Percentiles rank a stretch among this genome's conserved stretches.
These are phyloP conservation scores for Ceratobasidium sp. DNA, from an alignment of 1,284 basidiomycete species.

Conservation along the genomic window DNA sequence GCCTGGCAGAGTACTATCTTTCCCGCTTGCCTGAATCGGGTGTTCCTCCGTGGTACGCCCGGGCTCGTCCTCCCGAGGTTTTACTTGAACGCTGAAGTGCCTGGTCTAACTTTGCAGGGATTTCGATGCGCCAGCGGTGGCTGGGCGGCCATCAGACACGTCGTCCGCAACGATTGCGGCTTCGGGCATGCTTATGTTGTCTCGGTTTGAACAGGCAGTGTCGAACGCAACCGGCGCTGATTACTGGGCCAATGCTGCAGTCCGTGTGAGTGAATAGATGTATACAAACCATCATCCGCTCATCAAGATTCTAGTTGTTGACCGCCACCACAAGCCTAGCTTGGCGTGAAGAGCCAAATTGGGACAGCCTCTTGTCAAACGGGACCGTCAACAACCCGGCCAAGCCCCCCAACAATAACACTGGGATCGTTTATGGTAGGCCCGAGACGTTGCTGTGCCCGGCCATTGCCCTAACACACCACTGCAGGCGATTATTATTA, in stretches of 20 bases:
- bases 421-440: conserved; percentile 72
- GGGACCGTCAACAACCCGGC: conserved; percentile 73
- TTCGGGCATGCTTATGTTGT: conserved; percentile 70
- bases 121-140: conserved; percentile 71
- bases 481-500: conserved; percentile 62
- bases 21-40: conserved; percentile 67
- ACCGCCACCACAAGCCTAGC: conserved; percentile 66
- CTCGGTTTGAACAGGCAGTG: conserved; percentile 63
- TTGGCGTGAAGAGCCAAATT: conserved; percentile 61
- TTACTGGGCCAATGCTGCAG: conserved; percentile 65
- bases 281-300: background rate
- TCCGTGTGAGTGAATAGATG: conserved; percentile 58
- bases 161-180: conserved; percentile 74
- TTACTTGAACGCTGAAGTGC: background rate
- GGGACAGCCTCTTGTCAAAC: conserved; percentile 75
- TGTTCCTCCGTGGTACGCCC: conserved; percentile 71
- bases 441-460: background rate
- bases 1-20: conserved; percentile 71
- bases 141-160: conserved; percentile 69
- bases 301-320: conserved; percentile 61
- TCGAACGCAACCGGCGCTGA: conserved; percentile 58
- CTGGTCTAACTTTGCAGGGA: conserved; percentile 64
- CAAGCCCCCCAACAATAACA: conserved; percentile 65
- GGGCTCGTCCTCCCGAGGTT: background rate
- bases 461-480: background rate